Evolutionary conservation across 2,329 filamentous ascomycete species (phyloP).

Genomic region (Talaromyces sp.): DNA sequence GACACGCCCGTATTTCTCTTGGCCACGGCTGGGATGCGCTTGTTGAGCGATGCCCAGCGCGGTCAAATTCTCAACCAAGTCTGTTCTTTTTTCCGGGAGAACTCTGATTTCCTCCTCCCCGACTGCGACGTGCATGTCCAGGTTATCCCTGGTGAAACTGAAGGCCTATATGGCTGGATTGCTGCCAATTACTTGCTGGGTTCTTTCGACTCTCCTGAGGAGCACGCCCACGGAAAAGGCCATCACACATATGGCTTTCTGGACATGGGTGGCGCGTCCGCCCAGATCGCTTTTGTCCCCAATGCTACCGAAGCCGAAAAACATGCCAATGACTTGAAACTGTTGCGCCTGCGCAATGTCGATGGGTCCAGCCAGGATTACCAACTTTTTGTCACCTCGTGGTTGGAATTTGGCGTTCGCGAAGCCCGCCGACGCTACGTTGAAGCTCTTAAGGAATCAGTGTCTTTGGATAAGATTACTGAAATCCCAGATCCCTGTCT

Average conservation of each 20-base stretch:
- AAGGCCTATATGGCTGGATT: slow-evolving; percentile 95
- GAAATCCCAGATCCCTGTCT: slow-evolving; percentile 90
- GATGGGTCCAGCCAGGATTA: slow-evolving; percentile 75
- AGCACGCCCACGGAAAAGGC: slow-evolving; percentile 73
- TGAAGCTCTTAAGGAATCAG: slow-evolving; percentile 64
- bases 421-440: slow-evolving; percentile 82
- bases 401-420: slow-evolving; percentile 96
- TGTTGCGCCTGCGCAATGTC: slow-evolving; percentile 77
- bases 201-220: slow-evolving; percentile 71
- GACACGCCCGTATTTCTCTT: slow-evolving; percentile 92
- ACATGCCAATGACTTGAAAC: slow-evolving; percentile 81
- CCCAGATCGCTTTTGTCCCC: slow-evolving; percentile 95
- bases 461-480: slow-evolving; percentile 49
- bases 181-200: slow-evolving; percentile 93
- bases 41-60: slow-evolving; percentile 70
- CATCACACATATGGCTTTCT: slow-evolving; percentile 96
- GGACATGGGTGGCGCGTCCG: slow-evolving; percentile 96
- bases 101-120: slow-evolving; percentile 78
- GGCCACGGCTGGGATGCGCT: slow-evolving; percentile 89
- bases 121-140: slow-evolving; percentile 86
- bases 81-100: slow-evolving; percentile 71
- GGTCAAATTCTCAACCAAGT: slow-evolving; percentile 67
- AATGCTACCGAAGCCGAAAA: slow-evolving; percentile 85
- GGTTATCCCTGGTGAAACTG: slow-evolving; percentile 91
- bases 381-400: slow-evolving; percentile 89